Base-by-base conservation (phyloP, 1,284 basidiomycete genomes). In the Papiliotrema flavescens region DNA sequence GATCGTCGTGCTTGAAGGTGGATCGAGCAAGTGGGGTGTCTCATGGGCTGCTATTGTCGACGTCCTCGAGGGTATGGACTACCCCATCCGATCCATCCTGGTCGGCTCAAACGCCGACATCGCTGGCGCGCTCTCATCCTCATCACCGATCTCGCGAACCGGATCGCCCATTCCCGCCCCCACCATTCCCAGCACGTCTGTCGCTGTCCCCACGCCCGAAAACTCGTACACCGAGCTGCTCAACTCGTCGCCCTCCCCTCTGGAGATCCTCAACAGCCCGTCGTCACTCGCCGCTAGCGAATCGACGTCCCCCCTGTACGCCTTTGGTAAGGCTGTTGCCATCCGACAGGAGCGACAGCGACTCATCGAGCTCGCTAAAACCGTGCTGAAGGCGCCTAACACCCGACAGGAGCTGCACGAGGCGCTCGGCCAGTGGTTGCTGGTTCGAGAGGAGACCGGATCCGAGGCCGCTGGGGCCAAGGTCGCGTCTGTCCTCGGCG, bases 221-320 rank as follows among this genome's bases (percentile, higher is more conserved):
- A 79, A 84, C 14, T 87, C 92, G 5, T 98, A 98, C 80, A 91
- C 88, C 61, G 87, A 88, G 70, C 88, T 98, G 51, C 85, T 98
- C 49, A 87, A 90, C 62, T 78, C 95, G 36, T 97, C 98, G 68
- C 68, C 71, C 4, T 84, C 87, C n/a, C 84, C 90, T 1, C 80
- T 98, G 2, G 85, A 91, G 58, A 82, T 98, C 55, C 81, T 87
- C 70, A 98, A 98, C 76, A 84, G 86, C 17, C 91, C 91, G 0
- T 78, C 82, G 17, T 81, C 87, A 20, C 85, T 91, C 51, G 69
- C 82, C 8, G 76, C 84, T 17, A 82, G 87, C 61, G 88, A 90
- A 22, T 89, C 91, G 14, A 94, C 90, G 17, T 88, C 84, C 36
- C 95, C 95, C 2, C 91, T 98, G 69, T 98, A 88, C 71, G 94